These are phyloP conservation scores for Fusarium tuaranense DNA, from an alignment of 2,329 filamentous ascomycete species.

Conservation along the genomic window DNA sequence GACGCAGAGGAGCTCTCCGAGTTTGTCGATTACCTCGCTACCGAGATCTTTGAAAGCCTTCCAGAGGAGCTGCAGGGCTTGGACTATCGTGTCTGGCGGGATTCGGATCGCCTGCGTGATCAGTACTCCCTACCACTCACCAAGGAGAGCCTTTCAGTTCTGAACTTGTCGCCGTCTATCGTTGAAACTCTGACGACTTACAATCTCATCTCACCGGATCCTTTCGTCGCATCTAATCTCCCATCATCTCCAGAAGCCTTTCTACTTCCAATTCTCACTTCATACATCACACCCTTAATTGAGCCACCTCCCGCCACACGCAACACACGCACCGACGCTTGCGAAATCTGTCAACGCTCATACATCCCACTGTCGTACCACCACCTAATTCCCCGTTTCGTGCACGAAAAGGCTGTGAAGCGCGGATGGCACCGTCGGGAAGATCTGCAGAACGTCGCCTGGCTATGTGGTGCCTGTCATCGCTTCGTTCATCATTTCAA, in stretches of 20 bases:
- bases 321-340: slow-evolving; percentile 67
- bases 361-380: slow-evolving; percentile 86
- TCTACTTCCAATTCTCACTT: slow-evolving; percentile 70
- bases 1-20: slow-evolving; percentile 78
- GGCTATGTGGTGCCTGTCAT: slow-evolving; percentile 88
- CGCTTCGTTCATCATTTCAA: slow-evolving; percentile 82
- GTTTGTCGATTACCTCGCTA: slow-evolving; percentile 83
- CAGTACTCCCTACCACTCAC: slow-evolving; percentile 70
- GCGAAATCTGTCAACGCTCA: slow-evolving; percentile 81
- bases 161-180: slow-evolving; percentile 66
- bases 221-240: slow-evolving; percentile 47
- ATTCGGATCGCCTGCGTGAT: slow-evolving; percentile 57
- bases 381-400: slow-evolving; percentile 83
- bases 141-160: slow-evolving; percentile 61
- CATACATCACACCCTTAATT: slow-evolving; percentile 70
- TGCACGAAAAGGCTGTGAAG: slow-evolving; percentile 81
- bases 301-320: slow-evolving; percentile 73
- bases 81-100: slow-evolving; percentile 66
- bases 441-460: slow-evolving; percentile 83
- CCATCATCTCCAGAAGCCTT: slow-evolving; percentile 63
- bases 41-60: slow-evolving; percentile 74
- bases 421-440: slow-evolving; percentile 83
- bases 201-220: slow-evolving; percentile 64
- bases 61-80: slow-evolving; percentile 71
- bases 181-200: slow-evolving; percentile 77